Evolutionary conservation across 768 basidiomycete genomes (phyloP).

Genomic region (Suillus weaverae): DNA sequence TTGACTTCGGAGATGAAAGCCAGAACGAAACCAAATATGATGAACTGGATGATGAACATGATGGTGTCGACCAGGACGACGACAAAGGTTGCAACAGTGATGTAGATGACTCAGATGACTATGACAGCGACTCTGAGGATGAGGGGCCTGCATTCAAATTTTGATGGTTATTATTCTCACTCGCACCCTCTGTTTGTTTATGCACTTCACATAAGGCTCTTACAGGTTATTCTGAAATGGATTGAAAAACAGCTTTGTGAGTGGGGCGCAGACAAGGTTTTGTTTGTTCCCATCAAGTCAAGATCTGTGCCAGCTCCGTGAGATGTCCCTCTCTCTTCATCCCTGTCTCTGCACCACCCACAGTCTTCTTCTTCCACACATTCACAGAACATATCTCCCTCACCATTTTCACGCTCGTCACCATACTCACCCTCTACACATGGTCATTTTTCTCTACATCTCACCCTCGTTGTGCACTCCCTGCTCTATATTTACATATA

Average conservation of each 20-base stretch:
- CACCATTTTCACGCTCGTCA: slow-evolving; percentile 34
- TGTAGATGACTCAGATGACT: neutral
- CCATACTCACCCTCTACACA: slow-evolving; percentile 28
- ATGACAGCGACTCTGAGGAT: neutral
- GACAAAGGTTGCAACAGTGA: neutral
- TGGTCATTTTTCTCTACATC: slow-evolving; percentile 21
- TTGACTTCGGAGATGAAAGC: neutral
- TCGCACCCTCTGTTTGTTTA: no score
- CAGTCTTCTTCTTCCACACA: slow-evolving; percentile 23
- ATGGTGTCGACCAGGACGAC: neutral
- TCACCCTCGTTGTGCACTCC: slow-evolving; percentile 25
- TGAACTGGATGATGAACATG: neutral
- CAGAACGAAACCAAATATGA: no score
- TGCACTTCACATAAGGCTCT: no score
- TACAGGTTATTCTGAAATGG: no score
- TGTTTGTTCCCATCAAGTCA: slow-evolving; percentile 48
- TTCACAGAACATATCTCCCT: slow-evolving; percentile 33
- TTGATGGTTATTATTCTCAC: neutral
- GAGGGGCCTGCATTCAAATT: neutral
- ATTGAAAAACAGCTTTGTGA: slow-evolving; percentile 55
- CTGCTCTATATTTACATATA: slow-evolving; percentile 32
- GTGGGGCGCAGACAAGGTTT: slow-evolving; percentile 79
- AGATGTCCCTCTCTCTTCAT: slow-evolving; percentile 20
- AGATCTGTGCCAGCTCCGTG: slow-evolving; percentile 16
- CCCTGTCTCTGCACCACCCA: slow-evolving; percentile 26